Evolutionary conservation across 2,329 filamentous ascomycete species (phyloP).

Genomic region (Plectosphaerella sp.): DNA sequence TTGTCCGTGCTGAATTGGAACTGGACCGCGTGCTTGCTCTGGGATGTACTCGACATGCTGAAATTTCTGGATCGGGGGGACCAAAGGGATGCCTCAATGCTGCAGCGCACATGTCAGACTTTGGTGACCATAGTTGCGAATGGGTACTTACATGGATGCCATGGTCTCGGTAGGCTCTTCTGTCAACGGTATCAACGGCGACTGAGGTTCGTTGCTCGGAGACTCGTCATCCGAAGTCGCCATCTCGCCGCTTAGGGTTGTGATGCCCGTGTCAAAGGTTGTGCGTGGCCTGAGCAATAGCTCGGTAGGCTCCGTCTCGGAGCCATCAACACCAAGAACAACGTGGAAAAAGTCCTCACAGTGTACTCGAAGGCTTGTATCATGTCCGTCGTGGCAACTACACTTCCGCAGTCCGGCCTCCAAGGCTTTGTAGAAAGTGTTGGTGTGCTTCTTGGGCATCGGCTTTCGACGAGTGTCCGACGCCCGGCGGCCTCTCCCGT

Average conservation of each 20-base stretch:
- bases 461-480: neutral
- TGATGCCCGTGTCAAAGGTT: neutral
- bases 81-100: neutral
- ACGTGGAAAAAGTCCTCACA: slow-evolving; percentile 1
- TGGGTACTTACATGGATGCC: too few relatives aligned
- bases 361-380: neutral
- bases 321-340: neutral
- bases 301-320: neutral
- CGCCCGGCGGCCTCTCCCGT: neutral
- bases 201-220: neutral
- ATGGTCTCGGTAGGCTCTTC: neutral
- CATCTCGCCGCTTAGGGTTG: neutral
- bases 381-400: neutral
- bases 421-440: neutral
- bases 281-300: neutral
- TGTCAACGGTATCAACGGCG: neutral
- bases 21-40: neutral
- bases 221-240: neutral
- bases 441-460: neutral
- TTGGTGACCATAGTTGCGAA: too few relatives aligned
- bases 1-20: neutral
- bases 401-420: neutral
- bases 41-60: neutral
- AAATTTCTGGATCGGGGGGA: neutral
- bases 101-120: too few relatives aligned